These are phyloP conservation scores for Hymenoscyphus albidus DNA, from an alignment of 2,329 filamentous ascomycete genomes.

Conservation along the genomic window DNA sequence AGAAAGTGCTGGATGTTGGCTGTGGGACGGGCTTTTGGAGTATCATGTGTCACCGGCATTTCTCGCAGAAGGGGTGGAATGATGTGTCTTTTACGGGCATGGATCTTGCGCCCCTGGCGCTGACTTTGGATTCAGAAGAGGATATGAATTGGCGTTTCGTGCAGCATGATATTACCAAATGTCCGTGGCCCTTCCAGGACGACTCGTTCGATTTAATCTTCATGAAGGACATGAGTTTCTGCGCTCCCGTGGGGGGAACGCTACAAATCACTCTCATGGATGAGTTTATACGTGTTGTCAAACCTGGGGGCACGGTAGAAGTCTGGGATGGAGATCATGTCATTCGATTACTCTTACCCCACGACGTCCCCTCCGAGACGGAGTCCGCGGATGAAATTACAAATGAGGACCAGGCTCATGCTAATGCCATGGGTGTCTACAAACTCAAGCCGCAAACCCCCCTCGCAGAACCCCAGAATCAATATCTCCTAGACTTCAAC, in stretches of 20 bases:
- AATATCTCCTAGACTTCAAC: constrained; percentile 79
- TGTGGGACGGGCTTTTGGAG: constrained; percentile 91
- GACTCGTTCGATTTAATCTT: constrained; percentile 85
- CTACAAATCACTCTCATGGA: constrained; percentile 53
- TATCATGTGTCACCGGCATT: constrained; percentile 79
- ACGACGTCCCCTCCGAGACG: constrained; percentile 51
- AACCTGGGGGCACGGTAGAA: constrained; percentile 75
- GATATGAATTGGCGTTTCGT: constrained; percentile 87
- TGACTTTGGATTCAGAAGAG: constrained; percentile 56
- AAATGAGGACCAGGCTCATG: constrained; percentile 59
- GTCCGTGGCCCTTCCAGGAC: constrained; percentile 73
- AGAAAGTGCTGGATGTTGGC: constrained; percentile 76
- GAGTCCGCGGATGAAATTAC: constrained; percentile 40
- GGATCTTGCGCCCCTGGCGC: constrained; percentile 72
- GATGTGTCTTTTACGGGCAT: constrained; percentile 77
- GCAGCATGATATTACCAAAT: constrained; percentile 73
- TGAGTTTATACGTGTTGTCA: constrained; percentile 73
- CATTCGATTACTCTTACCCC: constrained; percentile 77
- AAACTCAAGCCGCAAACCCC: constrained; percentile 78
- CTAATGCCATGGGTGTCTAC: constrained; percentile 72
- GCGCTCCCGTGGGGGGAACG: constrained; percentile 52
- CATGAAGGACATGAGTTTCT: constrained; percentile 76
- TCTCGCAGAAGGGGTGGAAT: constrained; percentile 62
- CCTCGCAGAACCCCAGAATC: constrained; percentile 75
- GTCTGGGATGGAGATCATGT: constrained; percentile 87